Evolutionary conservation across 1,284 basidiomycete species (phyloP), one percentile per base, ranked within the genome.

Genomic region (Cutaneotrichosporon sp.): DNA sequence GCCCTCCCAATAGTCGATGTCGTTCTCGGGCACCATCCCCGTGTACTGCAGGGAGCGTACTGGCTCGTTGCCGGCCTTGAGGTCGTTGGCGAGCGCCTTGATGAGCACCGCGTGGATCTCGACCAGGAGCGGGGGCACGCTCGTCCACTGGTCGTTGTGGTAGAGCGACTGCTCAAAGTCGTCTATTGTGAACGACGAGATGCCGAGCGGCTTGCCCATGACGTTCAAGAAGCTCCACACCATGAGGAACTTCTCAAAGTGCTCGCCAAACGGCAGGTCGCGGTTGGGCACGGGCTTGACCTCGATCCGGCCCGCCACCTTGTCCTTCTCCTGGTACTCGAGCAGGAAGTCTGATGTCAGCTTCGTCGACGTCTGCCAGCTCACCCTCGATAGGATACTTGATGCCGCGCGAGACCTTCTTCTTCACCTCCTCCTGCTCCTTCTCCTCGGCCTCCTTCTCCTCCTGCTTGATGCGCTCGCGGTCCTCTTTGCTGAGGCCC

Each of bases 101-200:
- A 98, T 88, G 43, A 99, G 85, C 0, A 87, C 86, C 0, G 90
- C 88, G 77, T 99, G 95, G 38, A 97, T 84, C 78, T 98, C 97
- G 56, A 86, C 87, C 43, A 98, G 84, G 46, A 99, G 82, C 34
- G 84, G 74, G 69, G 92, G 94, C 1, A 87, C 84, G 1, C 67
- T 60, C 3, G 87, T 84, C 34, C 92, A 90, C 38, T 82, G 72
- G 55, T 85, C 81, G 16, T 84, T 82, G 76, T 99, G 95, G 55
- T 88, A 87, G 29, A 99, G 82, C 0, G 93, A 89, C 63, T 88
- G 85, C 73, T 95, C 93, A 73, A 90, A 92, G 70, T 98, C 97
- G 76, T 99, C 97, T 70, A 98, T 83, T 0, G 92, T 90, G 76
- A 98, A 92, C 11, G 88, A 82, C n/a, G 95, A 95, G 11, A 99